A percentile compares a stretch with the other conserved stretches of the same genome.
These are phyloP conservation scores for Lentinula detonsa DNA, from an alignment of 768 basidiomycete species.

Conservation along the genomic window DNA sequence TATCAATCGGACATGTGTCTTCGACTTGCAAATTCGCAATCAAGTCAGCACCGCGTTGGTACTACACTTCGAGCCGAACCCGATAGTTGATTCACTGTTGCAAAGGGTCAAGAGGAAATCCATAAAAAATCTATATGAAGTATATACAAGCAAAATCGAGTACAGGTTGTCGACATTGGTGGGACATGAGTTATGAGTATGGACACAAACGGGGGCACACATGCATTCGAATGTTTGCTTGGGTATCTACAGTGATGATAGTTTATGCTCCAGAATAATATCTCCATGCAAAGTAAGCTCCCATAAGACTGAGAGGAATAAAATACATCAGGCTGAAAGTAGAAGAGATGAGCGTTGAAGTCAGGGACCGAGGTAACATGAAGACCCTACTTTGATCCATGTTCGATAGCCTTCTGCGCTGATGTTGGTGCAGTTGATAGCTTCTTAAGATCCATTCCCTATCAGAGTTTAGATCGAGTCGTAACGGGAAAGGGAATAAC, in stretches of 20 bases:
- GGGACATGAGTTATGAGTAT: background rate
- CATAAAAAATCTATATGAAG: background rate
- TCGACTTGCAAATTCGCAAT: too few relatives aligned
- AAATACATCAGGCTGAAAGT: constrained; percentile 70
- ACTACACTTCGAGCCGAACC: too few relatives aligned
- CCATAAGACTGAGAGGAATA: constrained; percentile 71
- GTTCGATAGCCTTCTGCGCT: constrained; percentile 42
- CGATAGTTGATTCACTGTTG: background rate
- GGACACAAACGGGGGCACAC: background rate
- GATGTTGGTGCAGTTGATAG: constrained; percentile 37
- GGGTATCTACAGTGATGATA: constrained; percentile 35
- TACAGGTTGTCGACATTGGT: background rate
- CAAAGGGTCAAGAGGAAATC: background rate
- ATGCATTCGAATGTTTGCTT: background rate
- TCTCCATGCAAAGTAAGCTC: constrained; percentile 86
- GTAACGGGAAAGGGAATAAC: constrained; percentile 6
- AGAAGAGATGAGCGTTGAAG: constrained; percentile 6
- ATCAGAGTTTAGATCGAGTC: constrained; percentile 2
- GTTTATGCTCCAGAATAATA: constrained; percentile 39
- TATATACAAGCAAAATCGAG: background rate
- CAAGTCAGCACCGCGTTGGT: too few relatives aligned
- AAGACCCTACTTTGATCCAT: constrained; percentile 58
- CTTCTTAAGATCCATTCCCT: constrained; percentile 52
- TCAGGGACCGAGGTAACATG: constrained; percentile 2
- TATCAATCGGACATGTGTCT: too few relatives aligned